Percentiles rank a stretch among this genome's conserved stretches.
These are phyloP conservation scores for Beta macrorhiza DNA, from an alignment of 179 eudicot species.

Conservation along the genomic window DNA sequence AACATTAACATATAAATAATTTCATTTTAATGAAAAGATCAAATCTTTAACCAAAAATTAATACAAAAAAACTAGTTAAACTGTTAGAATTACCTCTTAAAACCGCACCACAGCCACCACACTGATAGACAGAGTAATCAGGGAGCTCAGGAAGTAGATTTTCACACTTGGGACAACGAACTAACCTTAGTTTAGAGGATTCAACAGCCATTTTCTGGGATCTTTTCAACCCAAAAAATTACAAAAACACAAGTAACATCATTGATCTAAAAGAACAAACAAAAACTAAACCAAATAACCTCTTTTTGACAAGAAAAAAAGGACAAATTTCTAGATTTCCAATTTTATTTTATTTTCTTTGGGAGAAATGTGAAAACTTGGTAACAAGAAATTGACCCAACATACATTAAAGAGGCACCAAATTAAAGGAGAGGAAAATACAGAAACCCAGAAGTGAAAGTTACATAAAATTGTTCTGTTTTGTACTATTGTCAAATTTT, in stretches of 20 bases:
- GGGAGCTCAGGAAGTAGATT: conserved; percentile 71
- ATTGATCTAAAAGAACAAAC: conserved; percentile 18
- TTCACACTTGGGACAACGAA: conserved; percentile 81
- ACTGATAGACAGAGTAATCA: conserved; percentile 71
- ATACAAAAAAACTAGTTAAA: neutral
- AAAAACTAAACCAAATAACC: neutral
- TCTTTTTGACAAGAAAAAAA: conserved; percentile 5
- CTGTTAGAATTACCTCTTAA: conserved; percentile 50
- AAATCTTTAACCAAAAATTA: conserved; percentile 4
- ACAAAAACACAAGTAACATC: conserved; percentile 19
- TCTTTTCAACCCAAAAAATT: neutral
- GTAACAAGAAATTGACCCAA: conserved; percentile 29
- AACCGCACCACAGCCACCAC: conserved; percentile 93
- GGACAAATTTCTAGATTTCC: neutral
- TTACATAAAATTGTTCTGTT: conserved; percentile 18
- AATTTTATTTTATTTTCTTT: neutral
- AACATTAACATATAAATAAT: conserved; percentile 15
- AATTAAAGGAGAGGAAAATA: conserved; percentile 19
- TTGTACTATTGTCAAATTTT: conserved; percentile 7
- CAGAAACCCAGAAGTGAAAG: conserved; percentile 36
- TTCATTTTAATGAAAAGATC: neutral
- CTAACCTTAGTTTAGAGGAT: conserved; percentile 52
- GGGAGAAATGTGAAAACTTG: conserved; percentile 24
- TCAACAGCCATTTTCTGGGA: conserved; percentile 50
- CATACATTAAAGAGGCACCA: conserved; percentile 21